These are phyloP conservation scores for Rhizopogon salebrosus DNA, from an alignment of 768 basidiomycete species.

Conservation along the genomic window DNA sequence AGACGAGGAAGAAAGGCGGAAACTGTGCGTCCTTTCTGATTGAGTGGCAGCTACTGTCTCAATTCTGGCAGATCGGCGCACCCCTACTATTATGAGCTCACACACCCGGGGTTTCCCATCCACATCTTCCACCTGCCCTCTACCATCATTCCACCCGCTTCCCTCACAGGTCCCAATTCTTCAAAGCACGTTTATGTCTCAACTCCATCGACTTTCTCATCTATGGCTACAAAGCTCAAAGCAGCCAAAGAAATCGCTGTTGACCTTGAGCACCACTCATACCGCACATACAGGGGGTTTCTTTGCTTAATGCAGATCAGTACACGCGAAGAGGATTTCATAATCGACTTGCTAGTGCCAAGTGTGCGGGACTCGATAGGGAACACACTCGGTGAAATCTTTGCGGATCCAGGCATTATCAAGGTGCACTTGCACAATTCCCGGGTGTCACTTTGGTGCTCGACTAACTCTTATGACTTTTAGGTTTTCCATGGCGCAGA, in stretches of 20 bases:
- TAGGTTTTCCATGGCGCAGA: slow-evolving; percentile 95
- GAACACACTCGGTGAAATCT: slow-evolving; percentile 67
- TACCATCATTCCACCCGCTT: slow-evolving; percentile 45
- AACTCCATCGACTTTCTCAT: slow-evolving; percentile 46
- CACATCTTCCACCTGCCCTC: slow-evolving; percentile 53
- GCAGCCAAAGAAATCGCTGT: slow-evolving; percentile 77
- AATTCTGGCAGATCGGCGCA: slow-evolving; percentile 38
- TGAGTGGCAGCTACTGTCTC: neutral
- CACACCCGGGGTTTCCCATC: slow-evolving; percentile 63
- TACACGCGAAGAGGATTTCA: slow-evolving; percentile 77
- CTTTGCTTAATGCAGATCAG: slow-evolving; percentile 92
- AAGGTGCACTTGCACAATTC: slow-evolving; percentile 51
- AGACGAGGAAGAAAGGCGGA: slow-evolving; percentile 16
- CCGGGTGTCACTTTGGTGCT: neutral
- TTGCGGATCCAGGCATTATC: slow-evolving; percentile 78
- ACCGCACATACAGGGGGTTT: slow-evolving; percentile 80
- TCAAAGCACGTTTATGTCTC: slow-evolving; percentile 66
- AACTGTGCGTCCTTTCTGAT: slow-evolving; percentile 7
- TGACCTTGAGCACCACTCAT: slow-evolving; percentile 92
- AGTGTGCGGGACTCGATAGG: slow-evolving; percentile 64
- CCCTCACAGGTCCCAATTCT: slow-evolving; percentile 44
- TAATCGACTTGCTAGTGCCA: slow-evolving; percentile 71
- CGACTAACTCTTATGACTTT: neutral
- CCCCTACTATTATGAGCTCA: slow-evolving; percentile 86
- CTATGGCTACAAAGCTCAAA: slow-evolving; percentile 66